Percentiles rank a stretch among this genome's conserved stretches.
phyloP scores from a whole-genome alignment of 257 asterid genomes.

The Thymus mandschuricus region DNA sequence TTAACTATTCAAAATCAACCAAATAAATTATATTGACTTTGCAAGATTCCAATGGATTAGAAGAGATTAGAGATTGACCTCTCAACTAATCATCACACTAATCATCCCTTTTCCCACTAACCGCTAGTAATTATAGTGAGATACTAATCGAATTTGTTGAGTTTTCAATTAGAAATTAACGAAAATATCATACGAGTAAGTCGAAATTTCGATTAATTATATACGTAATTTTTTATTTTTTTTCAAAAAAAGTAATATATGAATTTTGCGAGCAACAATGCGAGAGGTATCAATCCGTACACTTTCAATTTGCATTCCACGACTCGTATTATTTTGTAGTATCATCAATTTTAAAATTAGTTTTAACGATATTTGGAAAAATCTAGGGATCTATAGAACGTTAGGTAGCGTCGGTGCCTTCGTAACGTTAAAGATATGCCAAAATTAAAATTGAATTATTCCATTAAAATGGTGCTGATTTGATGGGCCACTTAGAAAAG shows the following conservation, averaged over 20 bases:
- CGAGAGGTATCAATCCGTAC: too few relatives aligned
- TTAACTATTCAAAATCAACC: neutral
- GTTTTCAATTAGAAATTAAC: too few relatives aligned
- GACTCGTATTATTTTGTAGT: too few relatives aligned
- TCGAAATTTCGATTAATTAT: neutral
- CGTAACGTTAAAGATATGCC: constrained; percentile 11
- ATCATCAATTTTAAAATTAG: too few relatives aligned
- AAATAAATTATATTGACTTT: neutral
- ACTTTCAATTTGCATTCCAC: neutral
- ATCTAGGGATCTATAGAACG: neutral
- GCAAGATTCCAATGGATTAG: neutral
- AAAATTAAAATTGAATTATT: constrained; percentile 6
- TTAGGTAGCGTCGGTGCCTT: constrained; percentile 31
- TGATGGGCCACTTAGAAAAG: constrained; percentile 20
- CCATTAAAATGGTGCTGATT: constrained; percentile 16
- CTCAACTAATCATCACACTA: constrained; percentile 20
- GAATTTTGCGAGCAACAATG: too few relatives aligned
- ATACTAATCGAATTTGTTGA: neutral
- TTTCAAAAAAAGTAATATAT: too few relatives aligned
- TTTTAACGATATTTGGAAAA: neutral
- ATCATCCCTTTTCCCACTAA: neutral
- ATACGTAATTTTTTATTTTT: neutral
- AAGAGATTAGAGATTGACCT: neutral
- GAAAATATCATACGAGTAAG: too few relatives aligned
- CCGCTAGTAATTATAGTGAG: neutral